Conservation (phyloP, 2,329 filamentous ascomycete genomes). For the Stagonosporopsis vannaccii region DNA sequence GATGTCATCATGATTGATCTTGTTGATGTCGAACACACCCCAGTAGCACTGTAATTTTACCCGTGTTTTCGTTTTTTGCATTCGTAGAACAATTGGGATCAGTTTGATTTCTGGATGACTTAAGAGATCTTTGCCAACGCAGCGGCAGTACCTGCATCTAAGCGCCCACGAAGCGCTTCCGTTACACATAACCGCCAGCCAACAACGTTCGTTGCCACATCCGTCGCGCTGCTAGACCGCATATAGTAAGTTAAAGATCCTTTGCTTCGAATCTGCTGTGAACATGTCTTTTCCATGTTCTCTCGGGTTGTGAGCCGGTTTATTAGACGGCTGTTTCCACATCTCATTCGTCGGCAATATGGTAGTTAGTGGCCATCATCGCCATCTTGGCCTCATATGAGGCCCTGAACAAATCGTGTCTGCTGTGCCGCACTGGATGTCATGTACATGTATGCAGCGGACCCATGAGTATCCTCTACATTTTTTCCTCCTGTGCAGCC, state of each 20-base stretch:
- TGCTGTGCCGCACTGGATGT: slow-evolving; percentile 8
- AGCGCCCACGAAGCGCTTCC: slow-evolving; percentile 8
- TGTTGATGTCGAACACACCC: too few relatives aligned
- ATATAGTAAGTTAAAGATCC: not conserved
- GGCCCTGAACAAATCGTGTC: not conserved
- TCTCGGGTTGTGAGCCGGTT: not conserved
- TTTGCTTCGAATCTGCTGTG: not conserved
- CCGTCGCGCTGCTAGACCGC: not conserved
- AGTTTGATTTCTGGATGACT: not conserved
- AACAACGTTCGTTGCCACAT: not conserved
- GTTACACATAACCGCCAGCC: slow-evolving; percentile 6
- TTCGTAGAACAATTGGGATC: not conserved
- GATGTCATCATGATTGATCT: too few relatives aligned
- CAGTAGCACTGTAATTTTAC: not conserved
- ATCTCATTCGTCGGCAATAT: not conserved
- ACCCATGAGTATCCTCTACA: too few relatives aligned
- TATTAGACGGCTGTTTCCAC: not conserved
- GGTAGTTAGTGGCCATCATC: not conserved
- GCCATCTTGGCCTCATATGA: not conserved
- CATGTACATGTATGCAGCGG: not conserved
- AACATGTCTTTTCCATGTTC: not conserved
- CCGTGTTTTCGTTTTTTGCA: not conserved
- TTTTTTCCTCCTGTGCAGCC: not conserved
- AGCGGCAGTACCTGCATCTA: slow-evolving; percentile 6
- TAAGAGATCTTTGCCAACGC: not conserved